These are phyloP conservation scores for Nitzschia sp. DNA, from an alignment of 108 stramenopile species.

Conservation along the genomic window DNA sequence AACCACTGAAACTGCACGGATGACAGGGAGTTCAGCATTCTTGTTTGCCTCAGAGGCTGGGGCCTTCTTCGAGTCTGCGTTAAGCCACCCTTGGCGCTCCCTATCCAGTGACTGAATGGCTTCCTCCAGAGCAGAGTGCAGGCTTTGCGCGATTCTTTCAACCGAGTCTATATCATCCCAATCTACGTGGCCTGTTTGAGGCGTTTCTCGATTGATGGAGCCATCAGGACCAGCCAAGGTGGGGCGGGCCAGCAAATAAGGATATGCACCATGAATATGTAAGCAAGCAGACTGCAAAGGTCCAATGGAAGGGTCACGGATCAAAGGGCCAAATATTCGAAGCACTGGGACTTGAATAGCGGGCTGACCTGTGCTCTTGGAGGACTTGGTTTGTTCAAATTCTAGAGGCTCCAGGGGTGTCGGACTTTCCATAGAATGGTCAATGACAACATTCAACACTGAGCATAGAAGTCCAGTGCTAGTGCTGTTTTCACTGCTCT, in stretches of 20 bases:
- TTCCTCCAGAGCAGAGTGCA: constrained; percentile 42
- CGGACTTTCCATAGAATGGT: constrained; percentile 72
- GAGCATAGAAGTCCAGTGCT: constrained; percentile 31
- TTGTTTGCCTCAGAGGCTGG: constrained; percentile 2
- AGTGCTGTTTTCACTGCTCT: neutral
- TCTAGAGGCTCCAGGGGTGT: constrained; percentile 71
- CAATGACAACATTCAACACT: constrained; percentile 78
- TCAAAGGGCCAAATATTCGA: constrained; percentile 77
- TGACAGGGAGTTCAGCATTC: constrained; percentile 25
- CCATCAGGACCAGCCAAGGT: constrained; percentile 75
- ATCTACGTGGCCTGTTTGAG: constrained; percentile 46
- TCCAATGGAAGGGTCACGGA: constrained; percentile 31
- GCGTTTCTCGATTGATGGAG: constrained; percentile 42
- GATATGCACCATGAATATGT: constrained; percentile 82
- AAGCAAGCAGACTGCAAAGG: constrained; percentile 73
- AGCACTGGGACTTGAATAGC: constrained; percentile 62
- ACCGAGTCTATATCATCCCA: constrained; percentile 67
- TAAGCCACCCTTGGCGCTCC: constrained; percentile 22
- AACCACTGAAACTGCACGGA: constrained; percentile 72
- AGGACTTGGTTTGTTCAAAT: constrained; percentile 29
- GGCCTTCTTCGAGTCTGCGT: neutral
- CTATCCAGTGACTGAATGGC: constrained; percentile 40
- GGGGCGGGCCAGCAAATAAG: constrained; percentile 80
- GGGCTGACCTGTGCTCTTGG: constrained; percentile 4
- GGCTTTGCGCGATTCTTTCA: constrained; percentile 20